Evolutionary conservation across 208 protist species (phyloP), one percentile per base, ranked within the genome.

Genomic region (Porcisia hertigi): DNA sequence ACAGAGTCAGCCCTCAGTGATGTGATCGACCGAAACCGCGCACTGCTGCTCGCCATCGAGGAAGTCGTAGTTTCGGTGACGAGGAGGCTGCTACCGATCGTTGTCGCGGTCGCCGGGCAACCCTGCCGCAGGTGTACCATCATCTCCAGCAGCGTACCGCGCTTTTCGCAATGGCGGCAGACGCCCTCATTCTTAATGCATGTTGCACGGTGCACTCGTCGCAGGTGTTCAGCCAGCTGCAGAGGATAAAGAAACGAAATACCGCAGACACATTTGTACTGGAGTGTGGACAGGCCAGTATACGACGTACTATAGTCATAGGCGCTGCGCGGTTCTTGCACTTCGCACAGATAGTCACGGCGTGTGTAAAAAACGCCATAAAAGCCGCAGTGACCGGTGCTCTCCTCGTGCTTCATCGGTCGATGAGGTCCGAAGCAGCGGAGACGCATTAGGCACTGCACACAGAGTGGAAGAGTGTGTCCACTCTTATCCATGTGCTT

Each of bases 231-330:
- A 14, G 88, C 92, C 49, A 96, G 73, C 53, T 89, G 73, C 14
- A 92, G 73, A 18, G 82, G 74, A 39, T 82, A 77, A 2, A 92
- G 54, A 81, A 93, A 96, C 0, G 80, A 79, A 23, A 91, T 65
- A 41, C 86, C 85, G 73, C 92, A 96, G 2, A 88, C 80, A 63
- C 92, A 96, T 49, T 79, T 78, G 76, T 91, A 96, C 75, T 96
- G 88, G 34, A 80, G 67, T 39, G 78, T 78, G 23, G 78, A 75
- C 74, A 92, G 77, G 0, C 85, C 78, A 2, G 85, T 92, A 77
- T 81, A 92, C 25, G 53, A 63, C 70, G 83, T 92, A 12, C 69
- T 69, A 20, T 75, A 60, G 58, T 78, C 79, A 74, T 86, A 89
- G 39, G 77, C 63, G 54, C n/a, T 52, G 14, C 62, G 67, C 5